A percentile compares a stretch with the other conserved stretches of the same genome.
phyloP scores from a whole-genome alignment of 768 basidiomycete species.

The Pleurotus cornucopiae region DNA sequence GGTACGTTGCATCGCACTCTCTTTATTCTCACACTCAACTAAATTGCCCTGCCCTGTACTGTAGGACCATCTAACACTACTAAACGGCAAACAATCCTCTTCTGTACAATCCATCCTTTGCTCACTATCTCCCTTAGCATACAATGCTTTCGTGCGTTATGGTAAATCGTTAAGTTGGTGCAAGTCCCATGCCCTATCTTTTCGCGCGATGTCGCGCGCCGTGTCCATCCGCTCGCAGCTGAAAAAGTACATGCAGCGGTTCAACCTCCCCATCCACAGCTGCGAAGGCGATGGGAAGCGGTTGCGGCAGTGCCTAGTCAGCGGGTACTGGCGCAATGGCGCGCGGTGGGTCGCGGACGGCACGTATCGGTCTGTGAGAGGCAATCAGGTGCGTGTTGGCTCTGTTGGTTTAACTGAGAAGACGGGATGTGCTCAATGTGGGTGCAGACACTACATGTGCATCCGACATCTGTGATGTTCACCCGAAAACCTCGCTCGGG shows the following conservation, averaged over 20 bases:
- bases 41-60: constrained; percentile 23
- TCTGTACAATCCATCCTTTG: neutral
- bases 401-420: too few relatives aligned
- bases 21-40: neutral
- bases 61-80: constrained; percentile 89
- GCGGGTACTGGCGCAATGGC: constrained; percentile 92
- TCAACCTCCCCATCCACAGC: constrained; percentile 75
- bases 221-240: constrained; percentile 94
- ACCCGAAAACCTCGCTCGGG: constrained; percentile 86
- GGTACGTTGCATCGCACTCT: constrained; percentile 37
- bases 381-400: constrained; percentile 55
- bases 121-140: constrained; percentile 45
- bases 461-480: constrained; percentile 93
- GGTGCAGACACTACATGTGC: constrained; percentile 60
- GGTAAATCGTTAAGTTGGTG: constrained; percentile 90
- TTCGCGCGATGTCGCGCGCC: constrained; percentile 89
- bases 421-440: too few relatives aligned
- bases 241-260: constrained; percentile 91
- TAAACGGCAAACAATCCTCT: constrained; percentile 64
- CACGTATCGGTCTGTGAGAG: constrained; percentile 85
- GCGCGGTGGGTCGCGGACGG: constrained; percentile 91
- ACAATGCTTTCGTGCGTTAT: constrained; percentile 87
- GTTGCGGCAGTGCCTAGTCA: constrained; percentile 83
- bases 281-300: constrained; percentile 86
- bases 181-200: constrained; percentile 86